Percentiles rank a stretch among this genome's conserved stretches.
Conservation (phyloP, 257 asterid species). For the Nyctanthes arbortristis region DNA sequence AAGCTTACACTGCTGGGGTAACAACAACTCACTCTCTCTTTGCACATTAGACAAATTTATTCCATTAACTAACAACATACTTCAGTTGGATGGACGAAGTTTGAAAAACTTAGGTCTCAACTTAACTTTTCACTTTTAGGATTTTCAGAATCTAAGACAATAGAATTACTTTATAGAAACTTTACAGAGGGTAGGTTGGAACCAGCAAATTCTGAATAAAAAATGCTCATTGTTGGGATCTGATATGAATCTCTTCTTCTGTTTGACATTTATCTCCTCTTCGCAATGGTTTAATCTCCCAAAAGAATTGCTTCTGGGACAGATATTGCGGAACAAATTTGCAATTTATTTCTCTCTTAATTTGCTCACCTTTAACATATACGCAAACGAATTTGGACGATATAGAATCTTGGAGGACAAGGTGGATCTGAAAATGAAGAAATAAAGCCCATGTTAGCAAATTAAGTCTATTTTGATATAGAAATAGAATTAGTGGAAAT, state of each 20-base stretch:
- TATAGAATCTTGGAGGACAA: background rate
- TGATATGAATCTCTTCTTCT: background rate
- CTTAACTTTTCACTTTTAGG: background rate
- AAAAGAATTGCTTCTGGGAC: background rate
- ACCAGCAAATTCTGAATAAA: background rate
- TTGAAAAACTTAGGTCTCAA: background rate
- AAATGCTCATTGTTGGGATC: background rate
- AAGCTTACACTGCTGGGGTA: too few species aligned
- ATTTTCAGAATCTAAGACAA: background rate
- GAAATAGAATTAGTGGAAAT: too few species aligned
- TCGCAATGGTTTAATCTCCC: background rate
- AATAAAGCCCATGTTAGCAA: too few species aligned
- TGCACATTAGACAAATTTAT: too few species aligned
- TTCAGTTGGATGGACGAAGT: too few species aligned
- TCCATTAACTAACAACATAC: too few species aligned
- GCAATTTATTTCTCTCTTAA: background rate
- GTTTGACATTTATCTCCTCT: too few species aligned
- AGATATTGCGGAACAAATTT: background rate
- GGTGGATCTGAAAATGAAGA: background rate
- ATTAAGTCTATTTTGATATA: too few species aligned
- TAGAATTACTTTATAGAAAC: background rate
- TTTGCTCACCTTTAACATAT: background rate
- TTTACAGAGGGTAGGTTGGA: background rate
- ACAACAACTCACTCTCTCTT: too few species aligned
- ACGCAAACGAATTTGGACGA: background rate